Evolutionary conservation across 495 filamentous ascomycete genomes (phyloP).

Genomic region (Glarea lozoyensis): DNA sequence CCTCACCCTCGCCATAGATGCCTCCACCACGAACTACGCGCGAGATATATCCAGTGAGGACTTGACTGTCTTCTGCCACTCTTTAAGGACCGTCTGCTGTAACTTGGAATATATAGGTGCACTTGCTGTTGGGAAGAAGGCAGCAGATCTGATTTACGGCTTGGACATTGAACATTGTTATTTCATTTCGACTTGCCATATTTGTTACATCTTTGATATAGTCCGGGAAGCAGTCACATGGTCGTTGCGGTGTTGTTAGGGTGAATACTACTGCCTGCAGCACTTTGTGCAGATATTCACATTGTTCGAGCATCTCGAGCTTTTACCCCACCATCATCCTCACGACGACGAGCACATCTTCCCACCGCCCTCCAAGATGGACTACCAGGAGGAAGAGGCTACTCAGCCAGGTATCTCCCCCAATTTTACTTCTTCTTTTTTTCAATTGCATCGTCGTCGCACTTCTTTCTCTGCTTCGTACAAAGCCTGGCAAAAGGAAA

Average conservation of each 20-base stretch:
- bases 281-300: background rate
- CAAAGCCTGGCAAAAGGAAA: background rate
- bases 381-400: constrained; percentile 20
- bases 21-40: constrained; percentile 3
- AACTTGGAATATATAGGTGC: background rate
- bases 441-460: background rate
- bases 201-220: background rate
- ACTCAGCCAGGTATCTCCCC: constrained; percentile 23
- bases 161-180: background rate
- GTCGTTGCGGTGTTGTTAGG: too few relatives aligned
- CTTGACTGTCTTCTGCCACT: constrained; percentile 16
- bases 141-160: background rate
- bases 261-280: background rate
- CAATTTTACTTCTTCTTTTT: constrained; percentile 4
- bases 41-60: constrained; percentile 10
- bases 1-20: constrained; percentile 4
- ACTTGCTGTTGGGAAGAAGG: background rate
- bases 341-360: background rate
- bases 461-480: background rate
- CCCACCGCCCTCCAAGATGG: constrained; percentile 21
- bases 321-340: background rate
- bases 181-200: background rate
- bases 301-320: background rate
- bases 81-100: constrained; percentile 9
- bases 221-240: too few relatives aligned